Percentiles rank a stretch among this genome's conserved stretches.
Conservation (phyloP, 2,329 filamentous ascomycete genomes). For the Chaetomium sp. region DNA sequence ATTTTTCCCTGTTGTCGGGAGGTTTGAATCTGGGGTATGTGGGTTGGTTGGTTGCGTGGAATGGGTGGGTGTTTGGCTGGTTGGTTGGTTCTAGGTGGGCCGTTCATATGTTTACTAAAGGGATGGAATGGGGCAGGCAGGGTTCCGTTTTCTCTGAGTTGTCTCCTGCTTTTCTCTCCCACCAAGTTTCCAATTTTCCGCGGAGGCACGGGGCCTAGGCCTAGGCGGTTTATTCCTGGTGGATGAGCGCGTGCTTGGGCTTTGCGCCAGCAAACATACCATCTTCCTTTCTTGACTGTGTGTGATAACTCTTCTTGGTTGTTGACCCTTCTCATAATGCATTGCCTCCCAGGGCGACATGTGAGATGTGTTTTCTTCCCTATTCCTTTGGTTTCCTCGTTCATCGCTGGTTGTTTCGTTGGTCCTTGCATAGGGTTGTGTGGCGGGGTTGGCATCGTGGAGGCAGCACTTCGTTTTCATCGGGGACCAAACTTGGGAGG, state of each 20-base stretch:
- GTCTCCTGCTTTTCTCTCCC: neutral
- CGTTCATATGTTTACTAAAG: neutral
- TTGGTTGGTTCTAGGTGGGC: neutral
- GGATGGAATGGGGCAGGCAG: neutral
- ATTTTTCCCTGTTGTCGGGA: neutral
- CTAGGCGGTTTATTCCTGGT: neutral
- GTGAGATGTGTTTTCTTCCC: neutral
- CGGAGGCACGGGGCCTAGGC: too few species aligned
- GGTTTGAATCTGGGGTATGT: neutral
- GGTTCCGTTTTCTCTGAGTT: neutral
- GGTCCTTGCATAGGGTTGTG: neutral
- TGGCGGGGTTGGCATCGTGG: neutral
- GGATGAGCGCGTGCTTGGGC: neutral
- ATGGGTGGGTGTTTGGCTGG: neutral
- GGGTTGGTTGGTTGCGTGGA: neutral
- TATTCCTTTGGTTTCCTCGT: neutral
- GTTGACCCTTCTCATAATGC: neutral
- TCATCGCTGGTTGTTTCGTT: neutral
- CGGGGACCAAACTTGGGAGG: neutral
- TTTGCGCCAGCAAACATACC: neutral
- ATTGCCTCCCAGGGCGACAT: neutral
- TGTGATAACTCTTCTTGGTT: neutral
- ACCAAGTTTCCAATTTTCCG: too few species aligned
- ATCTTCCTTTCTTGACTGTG: neutral
- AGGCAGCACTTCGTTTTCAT: neutral